Evolutionary conservation across 192 early-diverging fungal genomes (phyloP).

Genomic region (Lobulomyces angularis): DNA sequence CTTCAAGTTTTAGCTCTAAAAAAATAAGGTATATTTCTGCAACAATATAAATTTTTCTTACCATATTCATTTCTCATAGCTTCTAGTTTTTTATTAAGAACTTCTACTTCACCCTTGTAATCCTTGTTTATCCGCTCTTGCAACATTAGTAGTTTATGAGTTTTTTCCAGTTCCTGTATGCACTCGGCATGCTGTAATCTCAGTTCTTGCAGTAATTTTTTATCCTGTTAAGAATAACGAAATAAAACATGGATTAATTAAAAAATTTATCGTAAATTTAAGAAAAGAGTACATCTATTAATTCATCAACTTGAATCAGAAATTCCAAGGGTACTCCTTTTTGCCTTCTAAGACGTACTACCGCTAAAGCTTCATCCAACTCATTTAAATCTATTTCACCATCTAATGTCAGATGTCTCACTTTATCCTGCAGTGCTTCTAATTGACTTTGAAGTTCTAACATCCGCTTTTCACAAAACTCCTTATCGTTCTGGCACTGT

Average conservation of each 20-base stretch:
- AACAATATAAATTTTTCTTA: slow-evolving; percentile 8
- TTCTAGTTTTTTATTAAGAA: slow-evolving; percentile 28
- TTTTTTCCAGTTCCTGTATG: slow-evolving; percentile 40
- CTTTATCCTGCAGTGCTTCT: slow-evolving; percentile 13
- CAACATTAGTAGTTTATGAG: slow-evolving; percentile 29
- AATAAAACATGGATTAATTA: slow-evolving; percentile 2
- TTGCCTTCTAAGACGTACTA: slow-evolving; percentile 25
- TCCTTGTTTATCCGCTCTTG: slow-evolving; percentile 47
- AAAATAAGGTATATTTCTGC: slow-evolving; percentile 3
- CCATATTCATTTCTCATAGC: slow-evolving; percentile 45
- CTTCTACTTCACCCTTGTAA: slow-evolving; percentile 34
- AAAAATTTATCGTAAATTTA: slow-evolving; percentile 11
- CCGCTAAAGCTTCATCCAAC: slow-evolving; percentile 39
- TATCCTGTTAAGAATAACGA: slow-evolving; percentile 22
- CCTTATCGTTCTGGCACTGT: slow-evolving; percentile 8
- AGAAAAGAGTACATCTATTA: slow-evolving; percentile 10
- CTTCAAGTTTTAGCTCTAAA: slow-evolving; percentile 41
- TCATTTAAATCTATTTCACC: slow-evolving; percentile 25
- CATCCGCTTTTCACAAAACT: slow-evolving; percentile 24
- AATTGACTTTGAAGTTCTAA: slow-evolving; percentile 27
- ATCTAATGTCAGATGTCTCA: slow-evolving; percentile 19
- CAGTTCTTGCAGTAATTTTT: slow-evolving; percentile 34
- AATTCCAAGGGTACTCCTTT: slow-evolving; percentile 28
- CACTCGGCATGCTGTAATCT: slow-evolving; percentile 37
- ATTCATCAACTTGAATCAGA: slow-evolving; percentile 20